Percentiles rank a stretch among this genome's conserved stretches.
These are phyloP conservation scores for Verbena officinalis DNA, from an alignment of 257 asterid genomes.

Conservation along the genomic window DNA sequence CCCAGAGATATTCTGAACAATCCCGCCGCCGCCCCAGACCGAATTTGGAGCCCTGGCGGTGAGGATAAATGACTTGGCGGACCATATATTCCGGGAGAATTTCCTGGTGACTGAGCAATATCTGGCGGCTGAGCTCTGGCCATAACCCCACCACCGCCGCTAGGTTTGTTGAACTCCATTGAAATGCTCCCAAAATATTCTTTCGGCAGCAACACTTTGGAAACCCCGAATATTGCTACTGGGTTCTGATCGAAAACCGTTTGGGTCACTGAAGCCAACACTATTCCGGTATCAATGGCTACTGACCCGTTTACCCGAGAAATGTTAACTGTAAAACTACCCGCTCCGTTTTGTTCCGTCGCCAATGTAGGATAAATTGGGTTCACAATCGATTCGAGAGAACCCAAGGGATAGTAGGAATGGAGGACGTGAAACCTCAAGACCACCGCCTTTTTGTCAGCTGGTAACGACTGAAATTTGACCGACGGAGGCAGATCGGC, in stretches of 20 bases:
- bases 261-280: constrained; percentile 74
- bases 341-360: constrained; percentile 78
- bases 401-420: constrained; percentile 80
- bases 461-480: constrained; percentile 71
- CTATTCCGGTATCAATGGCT: constrained; percentile 73
- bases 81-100: constrained; percentile 37
- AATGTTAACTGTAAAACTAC: constrained; percentile 74
- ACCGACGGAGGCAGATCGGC: constrained; percentile 64
- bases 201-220: constrained; percentile 67
- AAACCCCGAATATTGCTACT: constrained; percentile 84
- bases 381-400: constrained; percentile 76
- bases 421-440: constrained; percentile 79
- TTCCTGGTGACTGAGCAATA: constrained; percentile 49
- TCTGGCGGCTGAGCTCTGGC: constrained; percentile 63
- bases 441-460: constrained; percentile 71
- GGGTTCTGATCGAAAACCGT: constrained; percentile 94
- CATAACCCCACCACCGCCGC: constrained; percentile 36
- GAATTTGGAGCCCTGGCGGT: constrained; percentile 55
- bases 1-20: constrained; percentile 38
- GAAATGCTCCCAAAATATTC: constrained; percentile 74
- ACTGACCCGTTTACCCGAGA: constrained; percentile 77
- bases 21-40: constrained; percentile 32
- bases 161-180: constrained; percentile 45
- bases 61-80: constrained; percentile 58
- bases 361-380: constrained; percentile 91